Base-by-base conservation (phyloP, 2,329 filamentous ascomycete species). In the Trichoderma sp. region DNA sequence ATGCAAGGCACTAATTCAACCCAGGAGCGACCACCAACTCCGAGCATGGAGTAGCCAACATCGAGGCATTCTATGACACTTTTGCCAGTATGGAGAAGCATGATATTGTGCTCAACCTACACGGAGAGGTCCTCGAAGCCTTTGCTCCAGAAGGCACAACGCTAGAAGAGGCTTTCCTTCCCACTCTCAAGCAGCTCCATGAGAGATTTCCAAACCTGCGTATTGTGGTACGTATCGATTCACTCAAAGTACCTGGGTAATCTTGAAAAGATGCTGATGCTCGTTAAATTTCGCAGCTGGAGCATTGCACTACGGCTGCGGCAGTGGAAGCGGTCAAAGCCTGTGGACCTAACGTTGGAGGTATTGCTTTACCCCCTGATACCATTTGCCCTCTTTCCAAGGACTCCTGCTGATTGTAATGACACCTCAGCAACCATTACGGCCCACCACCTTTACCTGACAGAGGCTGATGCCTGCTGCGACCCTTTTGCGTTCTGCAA, bases 61-160 rank as follows among this genome's bases (percentile, higher is more conserved):
- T 93, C 77, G 88, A 90, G 73, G 82, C 86, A 36, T 95, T 93
- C 82, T 92, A 92, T 78, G 88, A 90, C 7, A 92, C 95, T 15
- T 97, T 98, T 78, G 88, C 87, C n/a, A 92, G 93, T 74, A 98
- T 98, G 95, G 92, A 97, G 79, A 84, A 90, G 72, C 89, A 94
- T 75, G 90, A 91, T 75, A 12, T 65, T 75, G 88, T 97, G n/a
- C 86, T 97, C 55, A 98, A 98, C 82, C 85, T 98, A n/a, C 95
- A 98, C 80, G 95, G 95, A 75, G 95, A 98, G 82, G 89, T 91
- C n/a, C 91, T 82, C 3, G 81, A 81, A 71, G 78, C 80, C 4
- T 78, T 82, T 61, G 80, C 90, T 0, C 86, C 86, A 2, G 84
- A 84, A n/a, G 80, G 79, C 28, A 74, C 80, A 36, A 84, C 84